Evolutionary conservation across 2,329 filamentous ascomycete genomes (phyloP).

Genomic region (Arthrinium puccinioides): DNA sequence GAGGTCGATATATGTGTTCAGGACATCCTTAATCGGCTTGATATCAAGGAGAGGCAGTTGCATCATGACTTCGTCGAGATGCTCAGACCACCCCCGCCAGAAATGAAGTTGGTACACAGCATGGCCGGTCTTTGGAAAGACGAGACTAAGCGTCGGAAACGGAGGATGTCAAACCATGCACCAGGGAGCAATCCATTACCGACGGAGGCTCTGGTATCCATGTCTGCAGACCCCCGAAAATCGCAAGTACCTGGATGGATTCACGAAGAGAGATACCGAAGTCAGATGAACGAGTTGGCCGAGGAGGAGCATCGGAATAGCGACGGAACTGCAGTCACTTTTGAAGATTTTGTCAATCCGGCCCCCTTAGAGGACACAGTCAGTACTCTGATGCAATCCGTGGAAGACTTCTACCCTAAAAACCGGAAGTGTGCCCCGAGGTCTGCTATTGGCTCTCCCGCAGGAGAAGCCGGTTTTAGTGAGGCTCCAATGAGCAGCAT

Average conservation of each 20-base stretch:
- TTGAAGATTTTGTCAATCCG: conserved; percentile 58
- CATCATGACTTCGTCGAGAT: conserved; percentile 85
- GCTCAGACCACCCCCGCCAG: conserved; percentile 50
- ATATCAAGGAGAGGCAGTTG: conserved; percentile 67
- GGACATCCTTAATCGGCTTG: conserved; percentile 74
- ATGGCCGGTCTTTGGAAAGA: conserved; percentile 93
- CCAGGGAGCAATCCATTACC: conserved; percentile 71
- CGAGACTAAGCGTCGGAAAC: conserved; percentile 72
- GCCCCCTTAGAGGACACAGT: conserved; percentile 49
- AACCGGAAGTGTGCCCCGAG: conserved; percentile 49
- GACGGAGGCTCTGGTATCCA: conserved; percentile 73
- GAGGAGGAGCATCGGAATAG: conserved; percentile 51
- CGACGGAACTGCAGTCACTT: conserved; percentile 38
- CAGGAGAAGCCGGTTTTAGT: conserved; percentile 17
- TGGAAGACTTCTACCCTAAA: conserved; percentile 77
- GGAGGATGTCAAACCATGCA: conserved; percentile 56
- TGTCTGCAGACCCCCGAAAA: conserved; percentile 76
- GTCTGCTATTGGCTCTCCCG: conserved; percentile 31
- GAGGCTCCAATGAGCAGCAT: conserved; percentile 33
- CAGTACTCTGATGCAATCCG: conserved; percentile 74
- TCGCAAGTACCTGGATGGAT: conserved; percentile 78
- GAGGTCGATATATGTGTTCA: conserved; percentile 88
- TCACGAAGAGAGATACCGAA: conserved; percentile 76
- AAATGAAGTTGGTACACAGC: conserved; percentile 82
- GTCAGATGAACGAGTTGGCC: conserved; percentile 57